phyloP scores from a whole-genome alignment of 805 yeast genomes.

The Starmerella cellae region DNA sequence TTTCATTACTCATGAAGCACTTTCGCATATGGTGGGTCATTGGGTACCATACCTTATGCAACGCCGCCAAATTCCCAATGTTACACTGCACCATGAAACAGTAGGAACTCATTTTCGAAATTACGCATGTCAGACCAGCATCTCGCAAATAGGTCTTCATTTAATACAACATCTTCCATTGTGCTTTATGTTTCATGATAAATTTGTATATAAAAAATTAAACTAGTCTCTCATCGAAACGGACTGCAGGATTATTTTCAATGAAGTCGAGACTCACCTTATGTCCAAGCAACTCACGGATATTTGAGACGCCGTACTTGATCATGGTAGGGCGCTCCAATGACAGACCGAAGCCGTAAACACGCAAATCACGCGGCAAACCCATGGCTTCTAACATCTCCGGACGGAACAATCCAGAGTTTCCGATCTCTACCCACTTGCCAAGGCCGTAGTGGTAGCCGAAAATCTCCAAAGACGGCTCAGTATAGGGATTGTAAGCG shows the following conservation, averaged over 20 bases:
- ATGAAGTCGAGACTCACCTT: constrained; percentile 89
- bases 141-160: too few relatives aligned
- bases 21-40: too few relatives aligned
- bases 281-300: constrained; percentile 93
- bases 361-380: constrained; percentile 83
- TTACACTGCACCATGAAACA: too few relatives aligned
- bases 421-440: constrained; percentile 99
- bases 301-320: constrained; percentile 87
- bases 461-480: constrained; percentile 94
- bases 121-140: too few relatives aligned
- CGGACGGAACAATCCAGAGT: constrained; percentile 99
- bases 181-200: too few relatives aligned
- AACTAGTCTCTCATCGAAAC: constrained; percentile 67
- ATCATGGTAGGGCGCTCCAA: constrained; percentile 99
- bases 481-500: constrained; percentile 98
- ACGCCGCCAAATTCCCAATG: too few relatives aligned
- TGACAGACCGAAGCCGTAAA: constrained; percentile 93
- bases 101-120: too few relatives aligned
- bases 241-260: constrained; percentile 93
- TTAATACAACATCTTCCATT: too few relatives aligned
- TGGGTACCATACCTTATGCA: too few relatives aligned
- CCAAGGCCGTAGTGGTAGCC: constrained; percentile 90
- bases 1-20: too few relatives aligned
- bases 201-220: too few relatives aligned
- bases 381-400: constrained; percentile 99